Percentiles rank a stretch among this genome's conserved stretches.
These are phyloP conservation scores for Blumeria graminis DNA, from an alignment of 2,329 filamentous ascomycete genomes.

Conservation along the genomic window DNA sequence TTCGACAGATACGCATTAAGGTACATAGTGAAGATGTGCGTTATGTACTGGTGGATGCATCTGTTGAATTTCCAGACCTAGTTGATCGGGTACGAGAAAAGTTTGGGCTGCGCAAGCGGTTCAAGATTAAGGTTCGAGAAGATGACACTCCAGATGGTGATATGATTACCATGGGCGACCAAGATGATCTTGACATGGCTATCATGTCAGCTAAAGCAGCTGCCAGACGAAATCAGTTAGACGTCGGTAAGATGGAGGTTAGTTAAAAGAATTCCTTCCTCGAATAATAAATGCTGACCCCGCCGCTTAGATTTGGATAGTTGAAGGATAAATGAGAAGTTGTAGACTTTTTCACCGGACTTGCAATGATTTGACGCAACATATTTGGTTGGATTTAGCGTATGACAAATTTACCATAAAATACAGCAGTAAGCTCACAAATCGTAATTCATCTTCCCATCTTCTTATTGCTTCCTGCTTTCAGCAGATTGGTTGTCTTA, in stretches of 20 bases:
- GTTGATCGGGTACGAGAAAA: conserved; percentile 64
- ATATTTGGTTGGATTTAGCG: too few relatives aligned
- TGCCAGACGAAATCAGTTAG: conserved; percentile 48
- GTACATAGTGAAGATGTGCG: conserved; percentile 78
- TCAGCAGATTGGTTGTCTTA: too few relatives aligned
- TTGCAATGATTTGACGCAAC: too few relatives aligned
- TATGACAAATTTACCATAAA: too few relatives aligned
- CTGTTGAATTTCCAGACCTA: conserved; percentile 53
- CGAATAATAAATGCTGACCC: not conserved
- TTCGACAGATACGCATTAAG: conserved; percentile 70
- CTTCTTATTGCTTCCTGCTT: too few relatives aligned
- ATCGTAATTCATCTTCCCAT: too few relatives aligned
- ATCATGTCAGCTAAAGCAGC: conserved; percentile 42
- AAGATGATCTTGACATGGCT: conserved; percentile 85
- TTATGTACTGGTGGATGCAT: conserved; percentile 64
- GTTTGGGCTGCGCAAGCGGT: conserved; percentile 50
- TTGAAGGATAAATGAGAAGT: not conserved
- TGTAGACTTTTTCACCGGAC: too few relatives aligned
- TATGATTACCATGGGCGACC: conserved; percentile 92
- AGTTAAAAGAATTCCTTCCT: conserved; percentile 18
- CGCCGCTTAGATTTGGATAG: not conserved
- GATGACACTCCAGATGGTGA: conserved; percentile 56
- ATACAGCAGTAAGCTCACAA: too few relatives aligned
- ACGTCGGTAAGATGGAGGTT: conserved; percentile 90
- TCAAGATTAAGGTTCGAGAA: conserved; percentile 75